These are phyloP conservation scores for Spinellus fusiger DNA, from an alignment of 192 early-diverging fungal genomes.

Conservation along the genomic window DNA sequence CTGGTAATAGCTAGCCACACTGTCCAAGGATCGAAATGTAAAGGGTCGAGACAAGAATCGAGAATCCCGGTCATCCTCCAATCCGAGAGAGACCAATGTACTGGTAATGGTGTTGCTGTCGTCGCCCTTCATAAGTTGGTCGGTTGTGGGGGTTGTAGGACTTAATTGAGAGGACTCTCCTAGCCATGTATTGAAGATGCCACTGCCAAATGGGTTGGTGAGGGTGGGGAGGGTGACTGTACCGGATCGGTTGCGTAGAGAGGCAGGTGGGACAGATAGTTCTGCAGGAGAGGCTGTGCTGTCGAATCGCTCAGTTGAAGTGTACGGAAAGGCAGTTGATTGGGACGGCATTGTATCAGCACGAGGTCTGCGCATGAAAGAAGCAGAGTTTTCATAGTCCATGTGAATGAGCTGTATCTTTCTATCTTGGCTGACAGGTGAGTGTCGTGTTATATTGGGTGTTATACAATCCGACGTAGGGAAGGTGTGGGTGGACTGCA, in stretches of 20 bases:
- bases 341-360: constrained; percentile 26
- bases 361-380: constrained; percentile 9
- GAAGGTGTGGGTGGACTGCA: too few relatives aligned
- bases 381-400: background rate
- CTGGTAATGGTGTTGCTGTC: constrained; percentile 21
- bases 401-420: too few relatives aligned
- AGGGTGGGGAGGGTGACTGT: background rate
- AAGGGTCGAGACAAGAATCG: too few relatives aligned
- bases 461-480: too few relatives aligned
- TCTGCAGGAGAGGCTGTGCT: background rate
- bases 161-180: background rate
- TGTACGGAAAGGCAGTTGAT: constrained; percentile 17
- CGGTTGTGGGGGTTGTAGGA: constrained; percentile 24
- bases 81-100: constrained; percentile 26
- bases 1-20: background rate
- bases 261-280: background rate
- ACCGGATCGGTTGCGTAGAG: constrained; percentile 12
- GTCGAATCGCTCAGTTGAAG: background rate
- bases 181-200: constrained; percentile 10
- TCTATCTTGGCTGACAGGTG: too few relatives aligned
- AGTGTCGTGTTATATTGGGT: too few relatives aligned
- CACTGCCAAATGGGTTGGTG: constrained; percentile 1
- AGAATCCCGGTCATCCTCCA: constrained; percentile 21
- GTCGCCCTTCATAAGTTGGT: constrained; percentile 22
- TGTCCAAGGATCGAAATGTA: too few relatives aligned